Base-by-base conservation (phyloP, 257 asterid genomes). In the Solanum corneliomulleri region DNA sequence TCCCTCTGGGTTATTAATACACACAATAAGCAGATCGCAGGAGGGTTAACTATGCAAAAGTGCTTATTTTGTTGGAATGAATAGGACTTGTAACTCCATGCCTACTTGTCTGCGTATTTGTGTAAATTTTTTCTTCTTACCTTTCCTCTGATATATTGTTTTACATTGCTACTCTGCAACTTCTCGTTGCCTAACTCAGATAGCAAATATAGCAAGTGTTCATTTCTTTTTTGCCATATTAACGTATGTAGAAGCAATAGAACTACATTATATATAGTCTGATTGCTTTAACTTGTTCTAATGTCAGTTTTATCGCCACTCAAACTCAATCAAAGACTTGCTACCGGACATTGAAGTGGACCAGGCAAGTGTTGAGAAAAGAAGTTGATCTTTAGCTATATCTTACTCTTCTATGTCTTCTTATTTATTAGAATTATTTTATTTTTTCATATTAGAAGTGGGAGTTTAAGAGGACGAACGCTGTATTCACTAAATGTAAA, bases 221-320 rank as follows among this genome's bases (percentile, higher is more conserved):
- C 39, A 14, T 62, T 18, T 35, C 14, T 82, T 15, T 83, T 84
- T 84, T 5, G 58, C n/a, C 86, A 64, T 42, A 20, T 3, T 44
- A 27, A 44, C 21, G 44, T 35, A 44, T 44, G 25, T n/a, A 13
- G 14, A 35, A 16, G 74, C 58, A 27, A 66, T 60, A 66, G 78
- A 42, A 62, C 41, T 29, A 2, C 77, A 35, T 42, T 58, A 42
- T 52, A 31, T 45, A 44, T 42, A 58, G 18, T 20, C 10, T 88
- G 35, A 66, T 81, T 83, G 80, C 86, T 80, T 44, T 23, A 14
- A 42, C 49, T 82, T 35, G 25, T 64, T 86, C 84, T 76, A 66
- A 64, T 82, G 60, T 15, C 96, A 96, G 99, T 95, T 93, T 70
- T 84, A 89, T 33, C 88, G 88, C 78, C 93, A 95, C 90, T 90